Percentiles rank a stretch among this genome's conserved stretches.
Evolutionary conservation across 352 stramenopile species (phyloP).

Genomic region (Phytophthora chlamydospora): DNA sequence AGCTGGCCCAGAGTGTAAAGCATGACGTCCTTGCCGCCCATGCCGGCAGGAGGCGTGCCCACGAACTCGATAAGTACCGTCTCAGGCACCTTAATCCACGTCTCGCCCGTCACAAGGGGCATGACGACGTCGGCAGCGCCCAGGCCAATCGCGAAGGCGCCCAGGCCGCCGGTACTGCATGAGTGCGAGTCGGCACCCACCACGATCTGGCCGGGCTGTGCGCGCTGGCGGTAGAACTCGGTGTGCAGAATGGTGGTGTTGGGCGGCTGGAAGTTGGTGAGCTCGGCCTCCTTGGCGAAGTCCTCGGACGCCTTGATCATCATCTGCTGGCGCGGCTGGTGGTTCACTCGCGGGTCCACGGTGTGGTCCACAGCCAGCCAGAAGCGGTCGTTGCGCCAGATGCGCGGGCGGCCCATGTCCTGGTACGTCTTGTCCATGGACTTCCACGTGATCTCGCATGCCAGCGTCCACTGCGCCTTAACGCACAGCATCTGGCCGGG

Average conservation of each 20-base stretch:
- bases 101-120: slow-evolving; percentile 86
- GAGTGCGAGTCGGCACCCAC: slow-evolving; percentile 84
- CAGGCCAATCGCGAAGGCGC: slow-evolving; percentile 80
- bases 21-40: slow-evolving; percentile 90
- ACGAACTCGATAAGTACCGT: slow-evolving; percentile 88
- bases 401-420: slow-evolving; percentile 83
- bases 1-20: slow-evolving; percentile 84
- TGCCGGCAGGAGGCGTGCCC: slow-evolving; percentile 64
- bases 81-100: slow-evolving; percentile 89
- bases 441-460: slow-evolving; percentile 90
- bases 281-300: slow-evolving; percentile 78
- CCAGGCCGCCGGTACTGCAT: slow-evolving; percentile 77
- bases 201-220: slow-evolving; percentile 84
- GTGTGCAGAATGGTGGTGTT: slow-evolving; percentile 91
- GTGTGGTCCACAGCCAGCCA: slow-evolving; percentile 89
- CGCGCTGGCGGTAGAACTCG: slow-evolving; percentile 87
- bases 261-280: slow-evolving; percentile 85
- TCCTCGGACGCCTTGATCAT: slow-evolving; percentile 88
- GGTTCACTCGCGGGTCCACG: slow-evolving; percentile 84
- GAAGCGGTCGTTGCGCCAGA: slow-evolving; percentile 88
- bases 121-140: slow-evolving; percentile 85
- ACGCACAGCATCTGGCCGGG: slow-evolving; percentile 86
- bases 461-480: slow-evolving; percentile 84
- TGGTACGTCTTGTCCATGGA: slow-evolving; percentile 91
- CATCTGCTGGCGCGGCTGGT: slow-evolving; percentile 83